Base-by-base conservation (phyloP, 1,284 basidiomycete species). In the Ustilago xerochloae region DNA sequence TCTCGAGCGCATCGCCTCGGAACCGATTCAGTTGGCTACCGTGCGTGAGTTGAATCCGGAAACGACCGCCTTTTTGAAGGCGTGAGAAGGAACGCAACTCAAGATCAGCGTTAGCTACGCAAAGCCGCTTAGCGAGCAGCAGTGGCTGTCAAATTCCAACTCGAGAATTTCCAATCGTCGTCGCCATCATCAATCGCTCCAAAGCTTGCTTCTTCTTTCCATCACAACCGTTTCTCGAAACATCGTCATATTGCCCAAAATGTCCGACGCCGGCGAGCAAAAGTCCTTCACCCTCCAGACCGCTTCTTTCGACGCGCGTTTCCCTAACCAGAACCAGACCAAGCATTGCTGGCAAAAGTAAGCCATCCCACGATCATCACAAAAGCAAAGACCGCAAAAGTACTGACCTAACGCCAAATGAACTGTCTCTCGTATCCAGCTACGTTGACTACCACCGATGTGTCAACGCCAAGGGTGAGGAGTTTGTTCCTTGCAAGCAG, bases 401-500 rank as follows among this genome's bases (percentile, higher is more conserved):
- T 6, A 30, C 45, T 61, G 47, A 63, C 43, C n/a, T n/a, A n/a
- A n/a, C n/a, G n/a, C n/a, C n/a, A 33, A 9, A 15, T 5, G 22
- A 43, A n/a, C 10, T 43, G n/a, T 28, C 32, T 35, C 18, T 32
- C 26, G 10, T 5, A 22, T 22, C 18, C 55, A 83, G 79, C 78
- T 83, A 82, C 67, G 77, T 82, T 70, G 85, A 99, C 87, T 97
- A 96, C 89, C 93, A 93, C 91, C 97, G 96, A 87, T 99, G 97
- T 86, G 88, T 98, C 81, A 88, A 92, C 83, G 94, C 94, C 81
- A 98, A 97, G 88, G 97, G 97, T 77, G 96, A 99, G 83, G 97
- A 99, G 68, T 98, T 91, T 85, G 90, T 91, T 22, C 94, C 97
- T 9, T 99, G 97, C 92, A 94, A 96, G 88, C 94, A 97, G 87